Evolutionary conservation across 1,284 basidiomycete genomes (phyloP), one percentile per base, ranked within the genome.

Genomic region (Microbotryum intermedium): DNA sequence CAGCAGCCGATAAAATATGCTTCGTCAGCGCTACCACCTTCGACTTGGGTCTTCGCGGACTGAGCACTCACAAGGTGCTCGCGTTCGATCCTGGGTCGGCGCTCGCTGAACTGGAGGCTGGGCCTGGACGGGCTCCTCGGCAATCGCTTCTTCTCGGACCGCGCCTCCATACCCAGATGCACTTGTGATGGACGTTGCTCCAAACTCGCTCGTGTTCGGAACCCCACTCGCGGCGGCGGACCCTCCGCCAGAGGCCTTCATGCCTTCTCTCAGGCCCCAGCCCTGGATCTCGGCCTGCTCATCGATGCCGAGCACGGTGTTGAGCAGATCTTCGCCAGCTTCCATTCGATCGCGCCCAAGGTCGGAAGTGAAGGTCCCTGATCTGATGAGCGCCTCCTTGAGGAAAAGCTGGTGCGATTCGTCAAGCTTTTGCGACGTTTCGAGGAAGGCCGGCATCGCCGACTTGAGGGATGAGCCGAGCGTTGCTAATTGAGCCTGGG

Each of bases 291-390:
- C 66, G 21, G 48, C 58, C n/a, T 50, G 26, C 29, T 60, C 57
- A 29, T 51, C 69, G 64, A 44, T 67, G 60, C 28, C 70, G 50
- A 56, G 59, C 21, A 53, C 72, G 10, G 58, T 62, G 46, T 59
- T 61, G 53, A 69, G 64, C 23, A 74, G 61, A 8, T 63, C 58
- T 46, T 74, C 72, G 20, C 75, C 68, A n/a, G 65, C 63, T 30
- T 69, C 66, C 57, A 74, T 72, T 54, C 72, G 70, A n/a, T 74
- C 74, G 25, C 70, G 59, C 16, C 68, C 70, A 43, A 75, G 66
- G 46, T 71, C 70, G 48, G 60, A 62, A 45, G 70, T 68, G 44
- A 73, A 57, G 43, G 71, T 73, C 34, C 64, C 70, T 57, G 69
- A 69, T 10, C 69, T 61, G 39, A 69, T 61, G n/a, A 73, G 67